Conservation (phyloP, 83 land plant genomes). For the Diphasiastrum complanatum region DNA sequence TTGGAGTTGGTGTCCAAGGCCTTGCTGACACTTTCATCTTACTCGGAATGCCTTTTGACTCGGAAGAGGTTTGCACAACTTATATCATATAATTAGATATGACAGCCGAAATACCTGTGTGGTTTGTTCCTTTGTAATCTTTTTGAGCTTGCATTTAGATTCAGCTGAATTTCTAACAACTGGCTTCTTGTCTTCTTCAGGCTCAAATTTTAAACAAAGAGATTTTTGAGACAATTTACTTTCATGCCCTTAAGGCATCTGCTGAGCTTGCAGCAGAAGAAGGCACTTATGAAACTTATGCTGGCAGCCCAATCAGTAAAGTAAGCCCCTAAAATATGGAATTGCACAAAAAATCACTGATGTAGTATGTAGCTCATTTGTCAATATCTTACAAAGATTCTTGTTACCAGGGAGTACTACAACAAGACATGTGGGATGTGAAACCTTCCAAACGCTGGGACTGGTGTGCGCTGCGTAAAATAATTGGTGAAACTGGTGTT, state of each 20-base stretch:
- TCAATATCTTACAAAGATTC: no score
- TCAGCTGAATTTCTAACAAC: no score
- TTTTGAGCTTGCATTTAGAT: no score
- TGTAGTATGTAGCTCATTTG: no score
- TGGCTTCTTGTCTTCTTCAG: conserved; percentile 40
- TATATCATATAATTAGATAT: no score
- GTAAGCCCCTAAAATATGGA: no score
- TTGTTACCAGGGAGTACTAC: conserved; percentile 84
- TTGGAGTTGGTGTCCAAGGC: conserved; percentile 95
- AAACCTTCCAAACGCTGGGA: conserved; percentile 73
- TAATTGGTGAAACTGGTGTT: conserved; percentile 54
- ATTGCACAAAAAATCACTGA: no score
- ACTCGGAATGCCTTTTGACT: conserved; percentile 93
- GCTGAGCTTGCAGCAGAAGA: conserved; percentile 57
- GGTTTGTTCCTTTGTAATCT: no score
- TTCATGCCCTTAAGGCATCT: conserved; percentile 73
- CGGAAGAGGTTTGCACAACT: conserved; percentile 90
- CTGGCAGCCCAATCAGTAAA: conserved; percentile 79
- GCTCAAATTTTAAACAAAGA: conserved; percentile 75
- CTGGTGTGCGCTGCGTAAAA: conserved; percentile 52
- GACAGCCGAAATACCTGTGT: no score
- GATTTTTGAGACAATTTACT: conserved; percentile 90
- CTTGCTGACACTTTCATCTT: conserved; percentile 88
- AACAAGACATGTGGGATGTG: conserved; percentile 95
- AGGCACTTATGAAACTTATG: conserved; percentile 74